A percentile compares a stretch with the other conserved stretches of the same genome.
Conservation (phyloP, 2,329 filamentous ascomycete species). For the Blastomyces percursus region DNA sequence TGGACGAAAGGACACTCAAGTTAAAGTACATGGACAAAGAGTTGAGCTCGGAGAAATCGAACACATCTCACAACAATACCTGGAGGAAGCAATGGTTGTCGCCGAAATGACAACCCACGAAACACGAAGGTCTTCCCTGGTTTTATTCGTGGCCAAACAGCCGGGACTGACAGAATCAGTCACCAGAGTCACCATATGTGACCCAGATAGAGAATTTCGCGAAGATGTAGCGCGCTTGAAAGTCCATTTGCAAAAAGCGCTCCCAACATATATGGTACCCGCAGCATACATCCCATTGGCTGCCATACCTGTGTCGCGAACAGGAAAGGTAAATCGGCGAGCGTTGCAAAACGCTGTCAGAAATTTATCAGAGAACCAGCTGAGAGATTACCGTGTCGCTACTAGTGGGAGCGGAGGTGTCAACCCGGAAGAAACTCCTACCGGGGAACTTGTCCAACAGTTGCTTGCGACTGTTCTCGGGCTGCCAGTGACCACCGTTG, state of each 20-base stretch:
- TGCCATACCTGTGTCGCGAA: slow-evolving; percentile 22
- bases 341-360: slow-evolving; percentile 6
- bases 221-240: not conserved
- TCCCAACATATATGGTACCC: slow-evolving; percentile 28
- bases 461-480: slow-evolving; percentile 12
- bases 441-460: not conserved
- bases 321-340: slow-evolving; percentile 26
- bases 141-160: not conserved
- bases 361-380: slow-evolving; percentile 5
- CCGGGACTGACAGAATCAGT: not conserved
- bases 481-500: slow-evolving; percentile 10
- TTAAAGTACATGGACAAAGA: slow-evolving; percentile 45
- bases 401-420: not conserved
- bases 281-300: slow-evolving; percentile 25
- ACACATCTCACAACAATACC: slow-evolving; percentile 13
- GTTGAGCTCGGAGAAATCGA: slow-evolving; percentile 25
- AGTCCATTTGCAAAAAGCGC: slow-evolving; percentile 15
- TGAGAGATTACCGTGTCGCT: not conserved
- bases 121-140: not conserved
- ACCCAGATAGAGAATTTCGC: slow-evolving; percentile 3
- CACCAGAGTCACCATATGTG: slow-evolving; percentile 4
- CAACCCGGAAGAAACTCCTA: not conserved
- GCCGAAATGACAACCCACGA: slow-evolving; percentile 11
- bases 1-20: slow-evolving; percentile 42
- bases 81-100: slow-evolving; percentile 9